Evolutionary conservation across 768 basidiomycete species (phyloP).

Genomic region (Clitopilus passeckerianus): DNA sequence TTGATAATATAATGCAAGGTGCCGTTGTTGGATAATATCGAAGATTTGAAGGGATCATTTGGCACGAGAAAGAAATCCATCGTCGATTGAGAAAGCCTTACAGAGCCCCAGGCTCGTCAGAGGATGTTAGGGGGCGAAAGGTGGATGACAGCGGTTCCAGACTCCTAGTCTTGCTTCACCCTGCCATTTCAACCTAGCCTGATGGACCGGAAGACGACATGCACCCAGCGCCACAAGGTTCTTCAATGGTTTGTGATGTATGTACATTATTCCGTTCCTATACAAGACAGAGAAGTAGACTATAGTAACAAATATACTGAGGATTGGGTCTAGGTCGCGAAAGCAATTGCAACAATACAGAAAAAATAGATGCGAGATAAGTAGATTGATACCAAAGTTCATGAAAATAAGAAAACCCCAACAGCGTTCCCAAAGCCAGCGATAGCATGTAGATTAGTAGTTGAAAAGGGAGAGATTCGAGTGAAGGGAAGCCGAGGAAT

Average conservation of each 20-base stretch:
- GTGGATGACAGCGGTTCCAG: neutral
- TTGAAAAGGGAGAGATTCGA: conserved; percentile 59
- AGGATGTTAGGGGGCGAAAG: neutral
- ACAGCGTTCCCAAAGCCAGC: conserved; percentile 81
- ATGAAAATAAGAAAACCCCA: conserved; percentile 39
- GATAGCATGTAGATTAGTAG: conserved; percentile 43
- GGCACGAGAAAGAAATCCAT: conserved; percentile 53
- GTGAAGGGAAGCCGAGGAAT: conserved; percentile 75
- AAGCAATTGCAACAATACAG: neutral
- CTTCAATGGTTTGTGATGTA: neutral
- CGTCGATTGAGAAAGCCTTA: neutral
- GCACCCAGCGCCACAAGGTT: neutral
- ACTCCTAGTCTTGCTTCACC: neutral
- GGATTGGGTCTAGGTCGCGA: neutral
- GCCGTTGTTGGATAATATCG: conserved; percentile 45
- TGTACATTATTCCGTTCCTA: neutral
- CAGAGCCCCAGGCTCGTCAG: neutral
- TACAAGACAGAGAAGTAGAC: neutral
- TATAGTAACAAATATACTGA: neutral
- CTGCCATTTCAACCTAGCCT: neutral
- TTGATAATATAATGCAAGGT: conserved; percentile 43
- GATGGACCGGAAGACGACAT: neutral
- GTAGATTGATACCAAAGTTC: neutral
- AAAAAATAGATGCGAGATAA: neutral
- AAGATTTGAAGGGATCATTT: conserved; percentile 44